A percentile compares a stretch with the other conserved stretches of the same genome.
Conservation (phyloP, 345 rosid genomes). For the Heritiera littoralis region DNA sequence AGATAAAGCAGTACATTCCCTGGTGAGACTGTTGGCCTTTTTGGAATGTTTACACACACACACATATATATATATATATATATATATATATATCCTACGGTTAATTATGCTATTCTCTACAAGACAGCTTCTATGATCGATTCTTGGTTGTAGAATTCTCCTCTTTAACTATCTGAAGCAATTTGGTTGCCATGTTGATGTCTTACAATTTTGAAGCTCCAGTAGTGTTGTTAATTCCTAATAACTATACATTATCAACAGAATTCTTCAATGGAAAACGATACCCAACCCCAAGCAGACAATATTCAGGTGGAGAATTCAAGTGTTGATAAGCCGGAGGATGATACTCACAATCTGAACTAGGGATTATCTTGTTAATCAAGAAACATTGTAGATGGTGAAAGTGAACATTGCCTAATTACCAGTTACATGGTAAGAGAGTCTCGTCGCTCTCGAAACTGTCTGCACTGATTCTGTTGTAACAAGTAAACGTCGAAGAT, state of each 20-base stretch:
- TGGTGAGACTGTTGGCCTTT: slow-evolving; percentile 19
- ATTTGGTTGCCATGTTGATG: neutral
- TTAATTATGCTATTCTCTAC: too few species aligned
- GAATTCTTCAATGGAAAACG: neutral
- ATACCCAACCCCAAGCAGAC: neutral
- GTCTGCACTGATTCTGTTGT: neutral
- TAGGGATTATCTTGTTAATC: neutral
- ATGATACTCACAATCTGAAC: neutral
- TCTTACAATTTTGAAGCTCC: neutral
- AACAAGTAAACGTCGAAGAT: neutral
- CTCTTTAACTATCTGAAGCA: neutral
- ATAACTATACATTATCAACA: neutral
- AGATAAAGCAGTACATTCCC: slow-evolving; percentile 17
- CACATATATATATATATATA: too few species aligned
- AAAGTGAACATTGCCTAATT: neutral
- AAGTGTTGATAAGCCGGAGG: neutral
- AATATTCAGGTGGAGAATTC: neutral
- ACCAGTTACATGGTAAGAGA: neutral
- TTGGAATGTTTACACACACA: neutral
- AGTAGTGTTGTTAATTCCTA: neutral
- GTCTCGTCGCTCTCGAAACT: neutral
- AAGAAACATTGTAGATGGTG: neutral
- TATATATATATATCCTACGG: neutral
- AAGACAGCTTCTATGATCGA: neutral
- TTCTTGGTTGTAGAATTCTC: neutral